Conservation (phyloP, 257 asterid species). For the Solanum pinnatisectum region DNA sequence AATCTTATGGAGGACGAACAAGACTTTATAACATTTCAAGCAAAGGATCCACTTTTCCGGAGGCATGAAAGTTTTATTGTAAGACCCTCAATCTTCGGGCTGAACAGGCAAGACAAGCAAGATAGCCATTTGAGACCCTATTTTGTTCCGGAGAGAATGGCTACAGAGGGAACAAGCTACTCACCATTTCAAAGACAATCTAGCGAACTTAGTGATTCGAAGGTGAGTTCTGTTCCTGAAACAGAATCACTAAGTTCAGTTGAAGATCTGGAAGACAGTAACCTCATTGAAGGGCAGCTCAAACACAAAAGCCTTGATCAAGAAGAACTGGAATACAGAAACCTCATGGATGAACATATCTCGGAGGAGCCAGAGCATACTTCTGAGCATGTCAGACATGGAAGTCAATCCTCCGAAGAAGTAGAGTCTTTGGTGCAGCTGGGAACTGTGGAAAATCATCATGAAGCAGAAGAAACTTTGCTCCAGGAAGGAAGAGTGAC, state of each 20-base stretch:
- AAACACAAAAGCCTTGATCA: not conserved
- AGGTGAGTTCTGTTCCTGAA: conserved; percentile 65
- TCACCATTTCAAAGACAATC: conserved; percentile 50
- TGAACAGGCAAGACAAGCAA: conserved; percentile 37
- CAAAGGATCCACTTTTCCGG: conserved; percentile 47
- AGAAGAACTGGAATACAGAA: conserved; percentile 1
- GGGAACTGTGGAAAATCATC: not conserved
- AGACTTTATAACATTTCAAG: conserved; percentile 35
- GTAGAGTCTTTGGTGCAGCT: conserved; percentile 11
- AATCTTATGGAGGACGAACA: conserved; percentile 66
- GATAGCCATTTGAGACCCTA: conserved; percentile 55
- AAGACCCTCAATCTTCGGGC: conserved; percentile 52
- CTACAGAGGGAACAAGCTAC: conserved; percentile 51
- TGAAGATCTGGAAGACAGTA: conserved; percentile 40
- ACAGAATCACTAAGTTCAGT: conserved; percentile 57
- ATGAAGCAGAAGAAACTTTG: not conserved
- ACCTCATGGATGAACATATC: conserved; percentile 19
- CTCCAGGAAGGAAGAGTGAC: not conserved
- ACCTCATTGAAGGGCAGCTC: conserved; percentile 24
- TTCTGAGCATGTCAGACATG: conserved; percentile 51
- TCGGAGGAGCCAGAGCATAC: conserved; percentile 27
- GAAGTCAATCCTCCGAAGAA: conserved; percentile 54
- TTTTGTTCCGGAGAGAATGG: conserved; percentile 45
- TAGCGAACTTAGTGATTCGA: conserved; percentile 79
- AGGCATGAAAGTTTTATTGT: conserved; percentile 68